Evolutionary conservation across 129 eudicot species (phyloP).

Genomic region (Arctium minus): DNA sequence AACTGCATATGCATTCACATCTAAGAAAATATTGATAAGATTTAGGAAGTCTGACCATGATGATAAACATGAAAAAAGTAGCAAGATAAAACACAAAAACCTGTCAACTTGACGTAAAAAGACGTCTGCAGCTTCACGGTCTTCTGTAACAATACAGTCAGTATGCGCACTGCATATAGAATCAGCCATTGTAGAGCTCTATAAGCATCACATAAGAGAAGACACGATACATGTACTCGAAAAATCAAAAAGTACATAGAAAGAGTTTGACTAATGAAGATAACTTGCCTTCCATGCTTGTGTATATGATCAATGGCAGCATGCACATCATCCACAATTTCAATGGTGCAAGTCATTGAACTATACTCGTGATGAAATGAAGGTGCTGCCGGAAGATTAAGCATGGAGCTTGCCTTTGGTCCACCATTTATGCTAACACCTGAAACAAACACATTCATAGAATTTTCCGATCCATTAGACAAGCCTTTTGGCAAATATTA

Average conservation of each 20-base stretch:
- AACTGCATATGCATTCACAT: neutral
- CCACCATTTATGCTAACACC: conserved; percentile 92
- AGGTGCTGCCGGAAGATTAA: conserved; percentile 70
- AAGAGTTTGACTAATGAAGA: neutral
- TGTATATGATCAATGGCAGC: conserved; percentile 97
- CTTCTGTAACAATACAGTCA: conserved; percentile 83
- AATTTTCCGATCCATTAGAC: neutral
- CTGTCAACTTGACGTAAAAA: conserved; percentile 90
- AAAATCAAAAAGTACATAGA: neutral
- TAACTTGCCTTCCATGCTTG: conserved; percentile 76
- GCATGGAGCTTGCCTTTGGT: conserved; percentile 57
- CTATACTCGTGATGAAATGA: conserved; percentile 85
- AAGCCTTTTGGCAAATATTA: neutral
- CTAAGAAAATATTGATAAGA: neutral
- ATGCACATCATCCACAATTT: conserved; percentile 90
- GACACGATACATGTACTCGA: neutral
- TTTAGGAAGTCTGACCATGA: neutral
- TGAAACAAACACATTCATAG: conserved; percentile 26
- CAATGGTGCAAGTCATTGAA: conserved; percentile 86
- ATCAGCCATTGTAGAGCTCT: neutral
- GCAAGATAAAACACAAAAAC: conserved; percentile 29
- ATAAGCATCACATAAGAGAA: neutral
- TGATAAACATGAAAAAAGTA: neutral
- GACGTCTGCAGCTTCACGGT: conserved; percentile 57
- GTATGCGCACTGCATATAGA: conserved; percentile 73